A percentile compares a stretch with the other conserved stretches of the same genome.
These are phyloP conservation scores for Dioscorea zingiberensis DNA, from an alignment of 106 monocot genomes.

Conservation along the genomic window DNA sequence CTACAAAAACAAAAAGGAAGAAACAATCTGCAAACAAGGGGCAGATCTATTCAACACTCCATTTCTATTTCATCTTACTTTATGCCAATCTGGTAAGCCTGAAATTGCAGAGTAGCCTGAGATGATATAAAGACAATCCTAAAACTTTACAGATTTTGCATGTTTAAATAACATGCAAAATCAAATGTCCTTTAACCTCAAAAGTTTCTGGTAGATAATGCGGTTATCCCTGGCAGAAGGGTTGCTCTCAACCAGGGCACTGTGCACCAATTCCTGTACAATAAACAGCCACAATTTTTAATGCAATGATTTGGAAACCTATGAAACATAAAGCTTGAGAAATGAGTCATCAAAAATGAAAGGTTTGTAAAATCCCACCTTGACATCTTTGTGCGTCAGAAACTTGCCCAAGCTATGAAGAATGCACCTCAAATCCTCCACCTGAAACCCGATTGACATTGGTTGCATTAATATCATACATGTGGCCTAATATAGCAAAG, in stretches of 20 bases:
- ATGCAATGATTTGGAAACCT: neutral
- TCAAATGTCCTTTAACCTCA: slow-evolving; percentile 44
- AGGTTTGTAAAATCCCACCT: slow-evolving; percentile 28
- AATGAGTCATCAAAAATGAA: neutral
- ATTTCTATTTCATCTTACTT: no score
- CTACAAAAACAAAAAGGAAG: neutral
- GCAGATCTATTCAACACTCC: no score
- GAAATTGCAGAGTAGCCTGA: no score
- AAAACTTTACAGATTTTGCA: no score
- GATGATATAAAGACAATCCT: no score
- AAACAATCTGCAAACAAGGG: no score
- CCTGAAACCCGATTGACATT: slow-evolving; percentile 26
- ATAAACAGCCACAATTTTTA: neutral
- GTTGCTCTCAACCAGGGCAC: slow-evolving; percentile 72
- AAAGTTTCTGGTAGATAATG: slow-evolving; percentile 78
- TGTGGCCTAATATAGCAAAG: no score
- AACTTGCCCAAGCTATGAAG: slow-evolving; percentile 88
- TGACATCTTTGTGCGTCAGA: slow-evolving; percentile 74
- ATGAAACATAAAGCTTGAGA: neutral
- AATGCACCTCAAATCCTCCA: slow-evolving; percentile 86
- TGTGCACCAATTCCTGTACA: slow-evolving; percentile 77
- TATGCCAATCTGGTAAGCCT: no score
- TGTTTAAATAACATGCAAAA: neutral
- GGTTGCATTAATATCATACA: neutral
- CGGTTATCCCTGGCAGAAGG: slow-evolving; percentile 72